A percentile compares a stretch with the other conserved stretches of the same genome.
phyloP scores from a whole-genome alignment of 495 filamentous ascomycete species.

The Talaromyces liani region DNA sequence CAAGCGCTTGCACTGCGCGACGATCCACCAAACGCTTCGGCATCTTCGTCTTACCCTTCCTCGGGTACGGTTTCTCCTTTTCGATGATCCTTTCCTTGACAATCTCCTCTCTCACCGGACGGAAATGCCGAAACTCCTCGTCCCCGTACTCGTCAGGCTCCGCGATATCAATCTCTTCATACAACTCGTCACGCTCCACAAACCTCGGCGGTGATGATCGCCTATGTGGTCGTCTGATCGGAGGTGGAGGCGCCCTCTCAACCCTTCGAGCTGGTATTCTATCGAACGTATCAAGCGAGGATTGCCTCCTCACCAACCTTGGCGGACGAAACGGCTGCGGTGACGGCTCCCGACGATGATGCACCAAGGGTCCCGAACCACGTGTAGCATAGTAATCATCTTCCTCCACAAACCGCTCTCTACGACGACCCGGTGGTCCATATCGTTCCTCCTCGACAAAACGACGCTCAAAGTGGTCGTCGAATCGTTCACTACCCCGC shows the following conservation, averaged over 20 bases:
- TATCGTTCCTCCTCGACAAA: constrained; percentile 49
- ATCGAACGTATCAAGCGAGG: constrained; percentile 67
- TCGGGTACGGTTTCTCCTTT: constrained; percentile 54
- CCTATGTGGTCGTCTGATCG: constrained; percentile 22
- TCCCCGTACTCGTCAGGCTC: constrained; percentile 63
- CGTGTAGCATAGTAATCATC: constrained; percentile 37
- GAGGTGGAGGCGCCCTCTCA: constrained; percentile 20
- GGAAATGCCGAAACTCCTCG: constrained; percentile 54
- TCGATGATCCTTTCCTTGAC: constrained; percentile 24
- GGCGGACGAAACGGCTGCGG: constrained; percentile 42
- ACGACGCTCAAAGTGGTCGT: constrained; percentile 45
- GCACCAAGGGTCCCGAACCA: constrained; percentile 28
- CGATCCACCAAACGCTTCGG: constrained; percentile 68
- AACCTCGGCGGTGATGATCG: constrained; percentile 35
- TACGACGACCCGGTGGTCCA: constrained; percentile 44
- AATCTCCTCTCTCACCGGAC: constrained; percentile 34
- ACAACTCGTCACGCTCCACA: constrained; percentile 39
- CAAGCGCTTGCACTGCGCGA: constrained; percentile 70
- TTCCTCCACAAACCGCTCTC: constrained; percentile 42
- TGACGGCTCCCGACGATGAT: constrained; percentile 27
- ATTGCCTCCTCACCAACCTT: constrained; percentile 56
- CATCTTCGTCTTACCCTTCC: constrained; percentile 83
- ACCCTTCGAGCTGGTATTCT: constrained; percentile 52
- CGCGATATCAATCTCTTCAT: constrained; percentile 60
- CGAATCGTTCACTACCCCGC: constrained; percentile 36